phyloP scores from a whole-genome alignment of 169 alveolate genomes.

The Plasmodium malariae region DNA sequence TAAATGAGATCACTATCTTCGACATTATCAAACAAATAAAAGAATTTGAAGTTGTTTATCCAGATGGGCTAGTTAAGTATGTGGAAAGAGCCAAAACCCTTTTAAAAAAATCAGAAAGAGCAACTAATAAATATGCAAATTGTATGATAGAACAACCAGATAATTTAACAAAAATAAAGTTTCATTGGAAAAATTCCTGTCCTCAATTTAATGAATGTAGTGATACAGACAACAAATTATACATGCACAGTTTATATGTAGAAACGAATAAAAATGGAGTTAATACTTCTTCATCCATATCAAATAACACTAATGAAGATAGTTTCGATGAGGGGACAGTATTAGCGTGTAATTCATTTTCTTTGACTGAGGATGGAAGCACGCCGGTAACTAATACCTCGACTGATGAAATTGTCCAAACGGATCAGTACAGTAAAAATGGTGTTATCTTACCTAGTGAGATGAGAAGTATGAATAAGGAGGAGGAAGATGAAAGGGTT shows the following conservation, averaged over 20 bases:
- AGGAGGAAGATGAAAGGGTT: constrained; percentile 15
- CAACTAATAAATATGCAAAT: constrained; percentile 55
- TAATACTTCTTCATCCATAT: background rate
- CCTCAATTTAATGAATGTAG: constrained; percentile 87
- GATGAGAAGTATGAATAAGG: background rate
- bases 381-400: background rate
- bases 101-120: constrained; percentile 44
- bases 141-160: constrained; percentile 84
- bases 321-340: background rate
- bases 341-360: background rate
- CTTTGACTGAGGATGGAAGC: background rate
- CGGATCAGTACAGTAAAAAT: background rate
- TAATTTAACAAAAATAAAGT: constrained; percentile 61
- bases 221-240: constrained; percentile 87
- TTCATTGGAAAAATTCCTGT: constrained; percentile 76
- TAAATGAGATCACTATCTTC: constrained; percentile 28
- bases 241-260: constrained; percentile 9
- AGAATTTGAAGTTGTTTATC: constrained; percentile 56
- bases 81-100: constrained; percentile 89
- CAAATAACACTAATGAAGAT: background rate
- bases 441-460: background rate
- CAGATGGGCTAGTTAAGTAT: constrained; percentile 89
- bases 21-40: constrained; percentile 56
- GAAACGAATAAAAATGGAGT: background rate
- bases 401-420: background rate